phyloP scores from a whole-genome alignment of 768 basidiomycete genomes.

The Hericium erinaceus region DNA sequence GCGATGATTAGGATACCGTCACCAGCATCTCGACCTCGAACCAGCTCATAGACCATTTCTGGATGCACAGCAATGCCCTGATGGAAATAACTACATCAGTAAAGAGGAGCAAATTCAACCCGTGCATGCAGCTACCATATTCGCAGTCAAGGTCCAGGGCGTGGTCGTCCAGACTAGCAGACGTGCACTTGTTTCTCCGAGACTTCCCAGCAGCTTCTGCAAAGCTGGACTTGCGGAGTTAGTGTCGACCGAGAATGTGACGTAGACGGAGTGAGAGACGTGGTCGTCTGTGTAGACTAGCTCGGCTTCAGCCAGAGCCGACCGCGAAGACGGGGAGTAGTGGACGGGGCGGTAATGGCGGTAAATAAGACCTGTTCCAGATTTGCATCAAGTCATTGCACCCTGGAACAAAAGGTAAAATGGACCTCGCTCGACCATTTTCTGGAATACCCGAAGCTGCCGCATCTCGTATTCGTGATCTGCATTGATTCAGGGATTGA shows the following conservation, averaged over 20 bases:
- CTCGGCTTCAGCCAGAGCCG: conserved; percentile 93
- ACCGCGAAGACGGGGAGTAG: conserved; percentile 90
- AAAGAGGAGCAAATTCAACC: neutral
- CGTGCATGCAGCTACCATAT: conserved; percentile 55
- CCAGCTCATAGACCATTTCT: conserved; percentile 57
- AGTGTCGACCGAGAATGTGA: conserved; percentile 58
- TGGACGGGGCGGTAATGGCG: conserved; percentile 84
- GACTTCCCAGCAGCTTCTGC: conserved; percentile 21
- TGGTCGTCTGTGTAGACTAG: conserved; percentile 86
- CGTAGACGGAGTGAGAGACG: conserved; percentile 80
- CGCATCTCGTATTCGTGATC: conserved; percentile 85
- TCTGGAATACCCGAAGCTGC: conserved; percentile 75
- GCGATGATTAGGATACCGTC: conserved; percentile 26
- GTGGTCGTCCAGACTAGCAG: conserved; percentile 95
- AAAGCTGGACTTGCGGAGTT: conserved; percentile 17
- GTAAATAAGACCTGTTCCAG: conserved; percentile 55
- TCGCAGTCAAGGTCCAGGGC: conserved; percentile 93
- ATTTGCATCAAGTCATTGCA: neutral
- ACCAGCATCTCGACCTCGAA: conserved; percentile 18
- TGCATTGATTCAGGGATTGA: conserved; percentile 21
- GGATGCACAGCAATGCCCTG: conserved; percentile 86
- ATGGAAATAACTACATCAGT: conserved; percentile 2
- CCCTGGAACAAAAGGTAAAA: neutral
- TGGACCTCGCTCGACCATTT: conserved; percentile 80
- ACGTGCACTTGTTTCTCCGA: conserved; percentile 27